These are phyloP conservation scores for Acacia concinna DNA, from an alignment of 331 rosid species.

Conservation along the genomic window DNA sequence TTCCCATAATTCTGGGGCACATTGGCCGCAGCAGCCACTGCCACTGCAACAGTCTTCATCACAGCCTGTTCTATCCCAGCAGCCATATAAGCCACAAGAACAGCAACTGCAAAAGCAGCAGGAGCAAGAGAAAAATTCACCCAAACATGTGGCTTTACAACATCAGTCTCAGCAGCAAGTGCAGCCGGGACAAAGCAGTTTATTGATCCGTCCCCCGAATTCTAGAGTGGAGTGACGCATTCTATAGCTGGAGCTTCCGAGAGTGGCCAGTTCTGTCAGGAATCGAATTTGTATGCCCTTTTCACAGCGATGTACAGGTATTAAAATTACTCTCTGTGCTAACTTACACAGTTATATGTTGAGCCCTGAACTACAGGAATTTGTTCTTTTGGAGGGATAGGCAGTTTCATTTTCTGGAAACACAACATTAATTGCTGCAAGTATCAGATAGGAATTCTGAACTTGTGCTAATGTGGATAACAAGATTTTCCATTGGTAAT, in stretches of 20 bases:
- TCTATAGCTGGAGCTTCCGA: slow-evolving; percentile 53
- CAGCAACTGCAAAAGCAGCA: slow-evolving; percentile 42
- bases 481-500: not conserved
- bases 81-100: slow-evolving; percentile 47
- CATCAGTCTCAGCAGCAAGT: slow-evolving; percentile 65
- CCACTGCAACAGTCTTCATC: slow-evolving; percentile 59
- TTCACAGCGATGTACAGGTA: slow-evolving; percentile 89
- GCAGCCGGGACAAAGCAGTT: slow-evolving; percentile 65
- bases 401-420: not conserved
- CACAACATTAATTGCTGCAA: not conserved
- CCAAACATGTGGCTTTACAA: slow-evolving; percentile 55
- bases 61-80: slow-evolving; percentile 55
- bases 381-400: not conserved
- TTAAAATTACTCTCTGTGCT: slow-evolving; percentile 19
- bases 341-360: slow-evolving; percentile 17
- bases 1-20: slow-evolving; percentile 66
- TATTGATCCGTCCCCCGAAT: slow-evolving; percentile 60
- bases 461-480: not conserved
- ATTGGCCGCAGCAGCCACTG: slow-evolving; percentile 63
- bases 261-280: slow-evolving; percentile 45
- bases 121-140: slow-evolving; percentile 57
- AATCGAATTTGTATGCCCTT: slow-evolving; percentile 63
- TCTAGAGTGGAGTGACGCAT: slow-evolving; percentile 68
- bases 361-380: not conserved
- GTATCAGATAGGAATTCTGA: not conserved